Percentiles rank a stretch among this genome's conserved stretches.
These are phyloP conservation scores for Lolium perenne DNA, from an alignment of 176 grass and related monocot genomes.

Conservation along the genomic window DNA sequence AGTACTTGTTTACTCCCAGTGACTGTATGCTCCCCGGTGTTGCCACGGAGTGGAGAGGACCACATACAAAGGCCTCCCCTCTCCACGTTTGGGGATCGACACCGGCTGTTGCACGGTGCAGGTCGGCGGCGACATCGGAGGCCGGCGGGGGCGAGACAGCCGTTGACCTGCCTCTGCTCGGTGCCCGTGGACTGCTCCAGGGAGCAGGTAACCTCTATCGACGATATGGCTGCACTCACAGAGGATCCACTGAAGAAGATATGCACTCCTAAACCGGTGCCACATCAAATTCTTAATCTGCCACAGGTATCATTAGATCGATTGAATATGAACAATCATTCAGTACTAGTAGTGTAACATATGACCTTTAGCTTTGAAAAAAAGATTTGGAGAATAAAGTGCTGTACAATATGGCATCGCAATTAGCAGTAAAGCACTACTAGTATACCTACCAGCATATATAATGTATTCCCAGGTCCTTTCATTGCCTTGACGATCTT, in stretches of 20 bases:
- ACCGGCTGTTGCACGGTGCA: slow-evolving; percentile 19
- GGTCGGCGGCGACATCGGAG: slow-evolving; percentile 29
- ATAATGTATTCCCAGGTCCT: neutral
- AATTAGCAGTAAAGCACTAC: neutral
- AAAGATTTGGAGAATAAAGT: neutral
- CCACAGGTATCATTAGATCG: slow-evolving; percentile 9
- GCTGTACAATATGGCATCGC: neutral
- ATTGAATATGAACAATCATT: slow-evolving; percentile 29
- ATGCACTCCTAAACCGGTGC: slow-evolving; percentile 17
- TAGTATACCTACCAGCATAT: neutral
- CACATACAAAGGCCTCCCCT: neutral
- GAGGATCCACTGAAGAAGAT: slow-evolving; percentile 38
- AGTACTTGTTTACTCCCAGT: slow-evolving; percentile 31
- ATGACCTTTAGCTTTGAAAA: slow-evolving; percentile 18
- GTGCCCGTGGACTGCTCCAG: slow-evolving; percentile 38
- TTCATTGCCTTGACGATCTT: neutral
- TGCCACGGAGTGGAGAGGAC: neutral
- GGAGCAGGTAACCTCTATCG: slow-evolving; percentile 33
- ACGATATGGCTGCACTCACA: slow-evolving; percentile 6
- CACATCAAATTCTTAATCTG: slow-evolving; percentile 39
- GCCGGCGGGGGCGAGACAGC: slow-evolving; percentile 34
- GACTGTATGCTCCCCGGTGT: slow-evolving; percentile 8
- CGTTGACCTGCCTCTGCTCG: slow-evolving; percentile 29
- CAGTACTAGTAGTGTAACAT: neutral
- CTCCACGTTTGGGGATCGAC: slow-evolving; percentile 35